A percentile compares a stretch with the other conserved stretches of the same genome.
Evolutionary conservation across 192 early-diverging fungal genomes (phyloP).

Genomic region (Funneliformis mosseae): DNA sequence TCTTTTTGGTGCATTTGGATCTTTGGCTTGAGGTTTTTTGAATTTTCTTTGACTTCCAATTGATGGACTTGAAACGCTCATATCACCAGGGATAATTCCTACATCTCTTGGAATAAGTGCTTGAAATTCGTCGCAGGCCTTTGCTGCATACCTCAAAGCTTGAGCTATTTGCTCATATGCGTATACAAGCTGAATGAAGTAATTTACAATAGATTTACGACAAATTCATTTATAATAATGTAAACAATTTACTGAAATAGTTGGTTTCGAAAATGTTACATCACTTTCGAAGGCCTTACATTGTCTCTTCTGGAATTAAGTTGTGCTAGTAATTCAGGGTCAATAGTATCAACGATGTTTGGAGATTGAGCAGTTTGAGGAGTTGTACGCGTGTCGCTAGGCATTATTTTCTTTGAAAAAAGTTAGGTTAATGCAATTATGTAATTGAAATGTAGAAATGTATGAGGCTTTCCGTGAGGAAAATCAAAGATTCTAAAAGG

Average conservation of each 20-base stretch:
- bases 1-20: slow-evolving; percentile 90
- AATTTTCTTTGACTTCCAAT: not conserved
- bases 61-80: not conserved
- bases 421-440: not conserved
- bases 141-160: slow-evolving; percentile 27
- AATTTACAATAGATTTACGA: not conserved
- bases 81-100: slow-evolving; percentile 4
- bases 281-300: not conserved
- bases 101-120: slow-evolving; percentile 28
- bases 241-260: too few relatives aligned
- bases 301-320: slow-evolving; percentile 11
- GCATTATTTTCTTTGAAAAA: not conserved
- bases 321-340: slow-evolving; percentile 20
- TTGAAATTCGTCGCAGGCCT: slow-evolving; percentile 29
- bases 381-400: slow-evolving; percentile 21
- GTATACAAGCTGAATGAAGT: slow-evolving; percentile 7
- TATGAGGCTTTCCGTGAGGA: not conserved
- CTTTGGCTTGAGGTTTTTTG: slow-evolving; percentile 54
- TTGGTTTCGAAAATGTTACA: not conserved
- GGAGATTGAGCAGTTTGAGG: not conserved
- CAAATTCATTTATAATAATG: not conserved
- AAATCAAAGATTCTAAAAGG: not conserved
- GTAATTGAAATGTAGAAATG: not conserved
- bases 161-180: slow-evolving; percentile 28
- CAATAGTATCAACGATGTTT: slow-evolving; percentile 6